Conservation (phyloP, 495 filamentous ascomycete genomes). For the Tirmania nivea region DNA sequence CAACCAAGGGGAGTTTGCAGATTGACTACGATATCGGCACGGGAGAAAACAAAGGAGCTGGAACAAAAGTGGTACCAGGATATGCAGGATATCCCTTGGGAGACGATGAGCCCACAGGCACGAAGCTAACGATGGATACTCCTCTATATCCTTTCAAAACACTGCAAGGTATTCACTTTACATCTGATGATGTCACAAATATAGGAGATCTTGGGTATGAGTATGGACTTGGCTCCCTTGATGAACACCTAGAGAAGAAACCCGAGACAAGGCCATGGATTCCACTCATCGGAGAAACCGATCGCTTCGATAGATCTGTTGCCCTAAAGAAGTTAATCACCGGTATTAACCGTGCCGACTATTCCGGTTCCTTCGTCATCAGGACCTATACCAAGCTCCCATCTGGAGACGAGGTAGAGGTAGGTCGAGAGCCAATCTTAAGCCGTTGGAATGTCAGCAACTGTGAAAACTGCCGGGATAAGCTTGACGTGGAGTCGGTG, state of each 20-base stretch:
- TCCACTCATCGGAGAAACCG: not conserved
- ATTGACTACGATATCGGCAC: conserved; percentile 6
- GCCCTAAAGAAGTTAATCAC: not conserved
- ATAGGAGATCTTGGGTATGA: conserved; percentile 5
- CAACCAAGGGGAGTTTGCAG: not conserved
- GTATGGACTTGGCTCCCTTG: conserved; percentile 1
- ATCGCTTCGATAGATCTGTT: not conserved
- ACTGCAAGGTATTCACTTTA: not conserved
- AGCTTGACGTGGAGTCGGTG: conserved; percentile 3
- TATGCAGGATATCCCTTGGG: conserved; percentile 1
- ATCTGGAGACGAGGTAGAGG: not conserved
- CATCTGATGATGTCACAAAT: conserved; percentile 4
- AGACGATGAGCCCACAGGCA: not conserved
- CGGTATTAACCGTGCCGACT: conserved; percentile 7
- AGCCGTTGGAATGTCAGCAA: conserved; percentile 13
- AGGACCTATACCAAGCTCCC: not conserved
- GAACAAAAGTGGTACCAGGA: not conserved
- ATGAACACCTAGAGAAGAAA: too few species aligned
- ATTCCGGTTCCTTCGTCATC: conserved; percentile 10
- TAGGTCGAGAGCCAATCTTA: conserved; percentile 10
- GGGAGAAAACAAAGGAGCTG: conserved; percentile 3
- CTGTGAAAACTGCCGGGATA: conserved; percentile 14
- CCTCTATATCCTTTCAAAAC: conserved; percentile 10
- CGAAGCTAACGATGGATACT: conserved; percentile 2
- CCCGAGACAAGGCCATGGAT: not conserved